These are phyloP conservation scores for Emydomyces testavorans DNA, from an alignment of 2,329 filamentous ascomycete genomes.

Conservation along the genomic window DNA sequence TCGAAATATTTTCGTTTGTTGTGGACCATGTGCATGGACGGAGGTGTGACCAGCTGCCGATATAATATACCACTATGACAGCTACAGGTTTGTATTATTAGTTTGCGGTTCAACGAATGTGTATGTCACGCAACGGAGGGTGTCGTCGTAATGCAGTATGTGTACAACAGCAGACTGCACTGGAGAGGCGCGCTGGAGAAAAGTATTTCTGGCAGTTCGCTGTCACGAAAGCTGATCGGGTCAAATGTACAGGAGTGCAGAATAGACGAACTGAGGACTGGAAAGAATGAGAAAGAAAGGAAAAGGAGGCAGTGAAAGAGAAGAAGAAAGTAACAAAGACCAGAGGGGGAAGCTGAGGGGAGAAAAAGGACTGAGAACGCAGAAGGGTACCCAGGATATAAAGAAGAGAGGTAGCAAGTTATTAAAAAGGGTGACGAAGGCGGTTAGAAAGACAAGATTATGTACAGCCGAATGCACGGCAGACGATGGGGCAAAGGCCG, in stretches of 20 bases:
- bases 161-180: not conserved
- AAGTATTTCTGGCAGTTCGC: slow-evolving; percentile 12
- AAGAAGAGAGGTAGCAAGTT: slow-evolving; percentile 15
- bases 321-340: slow-evolving; percentile 6
- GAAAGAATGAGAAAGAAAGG: slow-evolving; percentile 14
- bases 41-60: slow-evolving; percentile 1
- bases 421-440: slow-evolving; percentile 13
- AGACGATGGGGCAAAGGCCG: slow-evolving; percentile 18
- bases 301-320: slow-evolving; percentile 7
- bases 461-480: slow-evolving; percentile 11
- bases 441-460: slow-evolving; percentile 1
- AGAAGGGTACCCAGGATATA: slow-evolving; percentile 1
- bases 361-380: slow-evolving; percentile 5
- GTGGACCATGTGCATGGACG: slow-evolving; percentile 23
- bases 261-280: slow-evolving; percentile 9
- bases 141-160: not conserved
- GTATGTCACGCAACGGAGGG: not conserved
- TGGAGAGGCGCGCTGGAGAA: slow-evolving; percentile 8
- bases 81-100: slow-evolving; percentile 6
- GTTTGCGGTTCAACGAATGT: slow-evolving; percentile 2
- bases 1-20: slow-evolving; percentile 22
- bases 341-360: slow-evolving; percentile 4
- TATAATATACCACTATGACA: slow-evolving; percentile 7
- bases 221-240: not conserved
- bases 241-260: slow-evolving; percentile 4